phyloP scores from a whole-genome alignment of 441 rosid genomes.

The Mallotus repandus region DNA sequence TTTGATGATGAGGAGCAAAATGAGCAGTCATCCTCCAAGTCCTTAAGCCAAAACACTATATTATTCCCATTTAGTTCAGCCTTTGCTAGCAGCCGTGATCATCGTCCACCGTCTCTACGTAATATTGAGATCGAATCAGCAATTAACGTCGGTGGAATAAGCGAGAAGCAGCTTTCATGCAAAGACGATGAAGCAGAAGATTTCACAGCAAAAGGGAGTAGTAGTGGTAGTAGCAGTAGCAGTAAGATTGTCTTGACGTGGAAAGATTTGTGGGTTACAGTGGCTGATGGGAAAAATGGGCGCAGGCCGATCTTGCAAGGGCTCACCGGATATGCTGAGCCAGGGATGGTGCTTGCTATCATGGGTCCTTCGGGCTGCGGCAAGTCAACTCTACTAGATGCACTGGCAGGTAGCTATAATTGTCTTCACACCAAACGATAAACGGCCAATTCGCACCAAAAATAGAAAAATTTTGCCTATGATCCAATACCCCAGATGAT shows the following conservation, averaged over 20 bases:
- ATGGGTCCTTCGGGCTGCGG: constrained; percentile 66
- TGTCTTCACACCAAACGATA: too few relatives aligned
- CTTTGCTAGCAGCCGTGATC: background rate
- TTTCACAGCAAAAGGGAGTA: background rate
- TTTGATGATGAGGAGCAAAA: background rate
- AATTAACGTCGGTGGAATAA: background rate
- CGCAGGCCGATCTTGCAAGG: constrained; percentile 30
- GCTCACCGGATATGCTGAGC: constrained; percentile 45
- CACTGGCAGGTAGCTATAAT: constrained; percentile 39
- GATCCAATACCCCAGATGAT: too few relatives aligned
- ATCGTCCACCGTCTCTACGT: background rate
- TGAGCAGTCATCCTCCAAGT: background rate
- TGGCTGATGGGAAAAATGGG: constrained; percentile 19
- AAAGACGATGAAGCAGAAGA: too few relatives aligned
- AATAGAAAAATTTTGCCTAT: too few relatives aligned
- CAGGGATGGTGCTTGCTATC: constrained; percentile 41
- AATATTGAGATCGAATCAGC: background rate
- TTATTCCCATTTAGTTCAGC: background rate
- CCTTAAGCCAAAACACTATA: background rate
- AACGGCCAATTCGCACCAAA: too few relatives aligned
- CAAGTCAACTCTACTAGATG: constrained; percentile 51
- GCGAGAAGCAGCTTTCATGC: too few relatives aligned
- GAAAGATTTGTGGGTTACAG: constrained; percentile 43
- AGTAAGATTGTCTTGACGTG: constrained; percentile 40
- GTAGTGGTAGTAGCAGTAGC: constrained; percentile 2